Percentiles rank a stretch among this genome's conserved stretches.
These are phyloP conservation scores for Ophioceras dolichostomum DNA, from an alignment of 2,329 filamentous ascomycete species.

Conservation along the genomic window DNA sequence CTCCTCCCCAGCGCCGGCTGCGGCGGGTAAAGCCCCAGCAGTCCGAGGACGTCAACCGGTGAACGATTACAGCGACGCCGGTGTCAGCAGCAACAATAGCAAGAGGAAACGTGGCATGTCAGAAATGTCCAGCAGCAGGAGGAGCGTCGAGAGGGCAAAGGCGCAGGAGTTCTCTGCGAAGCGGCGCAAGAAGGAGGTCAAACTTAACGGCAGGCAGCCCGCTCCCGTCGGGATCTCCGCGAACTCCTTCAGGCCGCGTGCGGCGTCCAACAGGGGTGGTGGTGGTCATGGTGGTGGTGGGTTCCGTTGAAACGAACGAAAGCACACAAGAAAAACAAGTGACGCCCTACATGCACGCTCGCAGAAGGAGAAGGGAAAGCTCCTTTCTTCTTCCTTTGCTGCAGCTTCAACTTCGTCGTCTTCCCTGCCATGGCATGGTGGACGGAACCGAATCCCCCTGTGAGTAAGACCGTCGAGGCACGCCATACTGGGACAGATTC, in stretches of 20 bases:
- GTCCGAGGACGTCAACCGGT: neutral
- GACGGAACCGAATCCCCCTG: no score
- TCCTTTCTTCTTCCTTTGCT: no score
- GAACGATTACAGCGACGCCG: neutral
- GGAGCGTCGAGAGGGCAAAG: constrained; percentile 33
- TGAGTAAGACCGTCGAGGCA: no score
- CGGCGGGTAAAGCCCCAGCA: no score
- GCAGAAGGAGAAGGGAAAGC: no score
- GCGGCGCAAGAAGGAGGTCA: constrained; percentile 53
- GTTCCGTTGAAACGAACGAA: neutral
- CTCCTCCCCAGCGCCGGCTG: no score
- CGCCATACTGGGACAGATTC: no score
- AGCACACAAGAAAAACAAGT: no score
- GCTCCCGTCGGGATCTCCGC: constrained; percentile 46
- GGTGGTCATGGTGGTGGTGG: neutral
- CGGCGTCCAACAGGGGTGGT: neutral
- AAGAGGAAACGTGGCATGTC: constrained; percentile 8
- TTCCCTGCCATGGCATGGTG: no score
- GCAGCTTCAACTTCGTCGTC: no score
- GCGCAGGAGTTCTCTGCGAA: constrained; percentile 41
- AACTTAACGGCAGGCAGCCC: constrained; percentile 47
- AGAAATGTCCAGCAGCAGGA: constrained; percentile 22
- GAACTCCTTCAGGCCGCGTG: neutral
- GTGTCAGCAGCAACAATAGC: neutral
- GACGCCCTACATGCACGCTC: no score